Evolutionary conservation across 441 rosid genomes (phyloP), one percentile per base, ranked within the genome.

Genomic region (Pelargonium cotyledonis): DNA sequence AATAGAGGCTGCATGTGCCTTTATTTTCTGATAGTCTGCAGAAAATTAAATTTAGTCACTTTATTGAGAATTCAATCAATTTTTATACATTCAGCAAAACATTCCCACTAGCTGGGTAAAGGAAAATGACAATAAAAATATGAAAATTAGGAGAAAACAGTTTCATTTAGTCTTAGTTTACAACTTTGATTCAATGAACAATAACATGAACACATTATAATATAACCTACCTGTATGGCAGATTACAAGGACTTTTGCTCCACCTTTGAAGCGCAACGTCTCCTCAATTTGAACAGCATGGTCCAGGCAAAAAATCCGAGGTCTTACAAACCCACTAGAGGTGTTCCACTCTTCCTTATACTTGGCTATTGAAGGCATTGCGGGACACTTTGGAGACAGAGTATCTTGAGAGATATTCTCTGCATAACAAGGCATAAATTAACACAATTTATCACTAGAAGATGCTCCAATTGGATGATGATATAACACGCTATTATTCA

Each of bases 291-390:
- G 88, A 77, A 84, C 72, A 70, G 90, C 88, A 84, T 96, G 99
- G 79, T 96, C 98, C 21, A 96, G 87, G 82, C 99, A 96, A 83
- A 96, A 96, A 77, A 96, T 78, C 44, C 93, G 90, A 76, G 98
- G 99, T 72, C 98, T 91, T 68, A 75, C 16, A 73, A 72, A 82
- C 75, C 84, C 85, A 63, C 73, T 77, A 55, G 86, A 88, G 71
- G 78, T 80, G 66, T 85, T 79, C 88, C 92, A 90, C 63, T 82
- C 87, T 40, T 69, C 57, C 1, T 57, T 10, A 63, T 67, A 63
- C 46, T 63, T 73, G 40, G 71, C 78, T 72, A 65, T 46, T 66
- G 78, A 65, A 16, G 79, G 69, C 55, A 76, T 35, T 29, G 68
- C 76, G 18, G 62, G 43, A 80, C 82, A 80, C 72, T 71, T 80